These are phyloP conservation scores for Leccinellum luteum DNA, from an alignment of 768 basidiomycete genomes.

Conservation along the genomic window DNA sequence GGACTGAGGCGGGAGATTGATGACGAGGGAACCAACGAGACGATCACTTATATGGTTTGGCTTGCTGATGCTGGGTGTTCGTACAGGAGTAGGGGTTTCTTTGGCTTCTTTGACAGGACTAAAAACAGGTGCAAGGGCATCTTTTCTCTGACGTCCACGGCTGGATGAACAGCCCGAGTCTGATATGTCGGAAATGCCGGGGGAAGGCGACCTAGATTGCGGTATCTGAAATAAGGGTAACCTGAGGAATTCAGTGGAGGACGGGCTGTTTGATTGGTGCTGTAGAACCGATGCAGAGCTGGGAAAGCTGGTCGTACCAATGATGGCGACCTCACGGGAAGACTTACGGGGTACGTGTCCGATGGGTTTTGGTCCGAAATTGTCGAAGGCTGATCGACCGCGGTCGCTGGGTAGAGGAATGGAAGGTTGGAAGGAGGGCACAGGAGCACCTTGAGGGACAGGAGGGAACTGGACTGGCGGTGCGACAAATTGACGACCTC, in stretches of 20 bases:
- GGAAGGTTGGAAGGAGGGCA: constrained; percentile 22
- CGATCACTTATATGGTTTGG: constrained; percentile 56
- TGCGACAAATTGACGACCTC: constrained; percentile 61
- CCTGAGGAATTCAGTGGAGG: constrained; percentile 32
- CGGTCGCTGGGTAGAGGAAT: constrained; percentile 28
- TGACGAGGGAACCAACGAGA: constrained; percentile 61
- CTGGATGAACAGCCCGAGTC: constrained; percentile 31
- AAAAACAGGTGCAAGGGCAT: constrained; percentile 32
- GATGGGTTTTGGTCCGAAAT: constrained; percentile 25
- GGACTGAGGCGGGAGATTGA: constrained; percentile 42
- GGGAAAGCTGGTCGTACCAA: constrained; percentile 41
- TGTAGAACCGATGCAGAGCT: constrained; percentile 27
- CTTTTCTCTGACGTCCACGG: constrained; percentile 31
- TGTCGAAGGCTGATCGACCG: constrained; percentile 51
- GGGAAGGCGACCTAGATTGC: constrained; percentile 34
- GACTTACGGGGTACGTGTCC: constrained; percentile 43
- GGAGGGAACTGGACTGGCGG: constrained; percentile 61
- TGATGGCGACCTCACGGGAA: constrained; percentile 51
- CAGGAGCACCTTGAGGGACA: constrained; percentile 42
- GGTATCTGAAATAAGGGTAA: constrained; percentile 38
- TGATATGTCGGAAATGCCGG: constrained; percentile 29
- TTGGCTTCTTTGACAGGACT: constrained; percentile 29
- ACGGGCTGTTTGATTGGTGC: constrained; percentile 28
- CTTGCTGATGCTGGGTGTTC: constrained; percentile 64
- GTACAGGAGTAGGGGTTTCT: constrained; percentile 30